Evolutionary conservation across 768 basidiomycete genomes (phyloP), one percentile per base, ranked within the genome.

Genomic region (Pilatotrama ljubarskyi): DNA sequence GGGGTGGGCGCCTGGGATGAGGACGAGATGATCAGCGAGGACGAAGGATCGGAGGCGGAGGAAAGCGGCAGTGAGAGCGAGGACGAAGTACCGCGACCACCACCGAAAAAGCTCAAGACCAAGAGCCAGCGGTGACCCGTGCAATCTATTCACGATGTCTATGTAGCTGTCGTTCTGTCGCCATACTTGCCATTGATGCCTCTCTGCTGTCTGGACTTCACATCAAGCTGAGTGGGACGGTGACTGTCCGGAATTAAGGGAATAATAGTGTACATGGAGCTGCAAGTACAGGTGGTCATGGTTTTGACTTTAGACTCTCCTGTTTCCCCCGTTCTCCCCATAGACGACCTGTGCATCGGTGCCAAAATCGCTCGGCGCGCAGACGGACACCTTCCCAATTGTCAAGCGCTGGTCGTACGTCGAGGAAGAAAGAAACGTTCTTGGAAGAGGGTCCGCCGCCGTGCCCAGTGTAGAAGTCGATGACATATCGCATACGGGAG

Each of bases 391-490:
- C 92, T 69, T 96, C 95, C 93, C 91, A 96, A 64, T 79, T 91
- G 70, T 98, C 96, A 48, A 98, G 72, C 8, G 97, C 96, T 1
- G 97, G 97, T 42, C 97, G 83, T 17, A 91, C 94, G 66, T 99
- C 97, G 24, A 99, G 83, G 74, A 87, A 96, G 75, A 99, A 98
- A 0, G 94, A 92, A 14, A 91, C 74, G 56, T 84, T 81, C 58
- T 77, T 79, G 22, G 78, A 73, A 1, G 78, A 68, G 11, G 83
- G 67, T 13, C 73, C 76, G 24, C 76, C 68, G 44, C 73, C 77
- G 35, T 84, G 84, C 17, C 96, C 96, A 3, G 91, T 90, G 77
- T 99, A 99, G 75, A 98, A 99, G 75, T 99, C 97, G 68, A 99
- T 97, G 59, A 99, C 86, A 76, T 99, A 99, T 51, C 96, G 87